Percentiles rank a stretch among this genome's conserved stretches.
Evolutionary conservation across 2,329 filamentous ascomycete species (phyloP).

Genomic region (Fusarium sambucinum): DNA sequence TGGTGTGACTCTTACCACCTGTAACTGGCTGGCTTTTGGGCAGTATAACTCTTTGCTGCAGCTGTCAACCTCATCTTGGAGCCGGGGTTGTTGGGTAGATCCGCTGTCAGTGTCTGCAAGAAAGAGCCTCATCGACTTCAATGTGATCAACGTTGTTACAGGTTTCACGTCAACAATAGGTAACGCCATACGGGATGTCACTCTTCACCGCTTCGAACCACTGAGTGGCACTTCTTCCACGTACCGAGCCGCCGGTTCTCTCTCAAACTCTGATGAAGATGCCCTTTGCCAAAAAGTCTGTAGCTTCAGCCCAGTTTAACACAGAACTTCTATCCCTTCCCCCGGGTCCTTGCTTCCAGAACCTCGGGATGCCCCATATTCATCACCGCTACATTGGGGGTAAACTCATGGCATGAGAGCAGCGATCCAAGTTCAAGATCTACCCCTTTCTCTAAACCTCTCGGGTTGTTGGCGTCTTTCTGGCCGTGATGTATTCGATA

Average conservation of each 20-base stretch:
- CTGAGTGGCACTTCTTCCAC: slow-evolving; percentile 19
- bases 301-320: slow-evolving; percentile 20
- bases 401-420: slow-evolving; percentile 23
- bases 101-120: slow-evolving; percentile 41
- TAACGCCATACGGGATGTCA: slow-evolving; percentile 1
- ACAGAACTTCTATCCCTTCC: slow-evolving; percentile 28
- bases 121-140: slow-evolving; percentile 40
- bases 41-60: slow-evolving; percentile 32
- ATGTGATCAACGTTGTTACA: background rate
- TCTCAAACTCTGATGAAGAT: slow-evolving; percentile 38
- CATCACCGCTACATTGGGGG: slow-evolving; percentile 26
- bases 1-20: slow-evolving; percentile 21
- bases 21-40: slow-evolving; percentile 22
- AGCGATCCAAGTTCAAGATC: slow-evolving; percentile 8
- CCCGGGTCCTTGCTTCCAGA: slow-evolving; percentile 29
- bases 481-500: slow-evolving; percentile 38
- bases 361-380: slow-evolving; percentile 24
- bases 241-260: slow-evolving; percentile 39
- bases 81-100: slow-evolving; percentile 43
- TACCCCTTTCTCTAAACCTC: slow-evolving; percentile 33
- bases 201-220: slow-evolving; percentile 20
- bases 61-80: slow-evolving; percentile 32
- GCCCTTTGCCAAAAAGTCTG: slow-evolving; percentile 33
- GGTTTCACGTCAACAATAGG: background rate
- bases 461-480: slow-evolving; percentile 4